Evolutionary conservation across 257 asterid genomes (phyloP).

Genomic region (Solanum tarijense): DNA sequence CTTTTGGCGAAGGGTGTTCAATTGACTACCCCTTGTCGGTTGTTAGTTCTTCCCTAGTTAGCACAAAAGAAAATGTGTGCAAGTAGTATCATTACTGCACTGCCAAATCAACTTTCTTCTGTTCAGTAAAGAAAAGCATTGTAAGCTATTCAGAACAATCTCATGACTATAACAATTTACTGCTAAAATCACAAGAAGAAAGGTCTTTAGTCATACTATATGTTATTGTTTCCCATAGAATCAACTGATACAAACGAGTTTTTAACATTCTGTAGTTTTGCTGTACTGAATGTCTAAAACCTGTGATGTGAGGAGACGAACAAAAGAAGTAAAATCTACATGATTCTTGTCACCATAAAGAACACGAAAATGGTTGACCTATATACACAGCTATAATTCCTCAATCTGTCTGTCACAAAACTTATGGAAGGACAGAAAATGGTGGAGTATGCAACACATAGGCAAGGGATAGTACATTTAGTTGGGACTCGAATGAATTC

Average conservation of each 20-base stretch:
- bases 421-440: neutral
- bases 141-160: neutral
- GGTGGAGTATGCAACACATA: neutral
- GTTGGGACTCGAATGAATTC: neutral
- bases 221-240: neutral
- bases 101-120: neutral
- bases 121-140: neutral
- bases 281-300: neutral
- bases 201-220: neutral
- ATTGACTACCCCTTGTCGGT: neutral
- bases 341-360: neutral
- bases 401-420: neutral
- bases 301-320: neutral
- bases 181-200: neutral
- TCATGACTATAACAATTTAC: neutral
- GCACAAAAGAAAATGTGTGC: neutral
- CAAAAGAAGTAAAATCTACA: neutral
- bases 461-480: neutral
- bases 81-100: neutral
- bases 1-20: neutral
- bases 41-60: neutral
- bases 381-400: neutral
- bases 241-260: neutral
- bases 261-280: neutral
- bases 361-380: neutral